These are phyloP conservation scores for Chaetomium fimeti DNA, from an alignment of 495 filamentous ascomycete genomes.

Conservation along the genomic window DNA sequence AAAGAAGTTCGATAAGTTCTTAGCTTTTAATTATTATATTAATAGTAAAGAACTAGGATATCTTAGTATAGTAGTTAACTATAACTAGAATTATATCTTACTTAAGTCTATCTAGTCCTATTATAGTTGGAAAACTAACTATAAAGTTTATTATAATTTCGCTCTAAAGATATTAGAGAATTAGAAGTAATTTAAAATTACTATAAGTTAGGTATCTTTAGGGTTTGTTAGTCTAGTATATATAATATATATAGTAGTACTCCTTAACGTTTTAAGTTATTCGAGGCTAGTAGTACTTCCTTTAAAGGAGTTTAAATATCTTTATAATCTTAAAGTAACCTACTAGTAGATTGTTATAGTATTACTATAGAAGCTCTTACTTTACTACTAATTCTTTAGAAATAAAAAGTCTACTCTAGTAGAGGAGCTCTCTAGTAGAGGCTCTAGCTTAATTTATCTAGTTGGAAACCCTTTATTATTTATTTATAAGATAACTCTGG, in stretches of 20 bases:
- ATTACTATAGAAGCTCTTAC: neutral
- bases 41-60: neutral
- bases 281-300: neutral
- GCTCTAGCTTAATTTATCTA: too few species aligned
- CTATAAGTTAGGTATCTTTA: neutral
- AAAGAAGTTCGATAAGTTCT: neutral
- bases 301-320: neutral
- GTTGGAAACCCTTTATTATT: too few species aligned
- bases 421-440: too few species aligned
- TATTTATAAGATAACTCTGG: too few species aligned
- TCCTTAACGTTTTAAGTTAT: neutral
- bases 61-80: neutral
- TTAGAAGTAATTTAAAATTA: neutral
- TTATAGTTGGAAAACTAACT: neutral
- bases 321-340: neutral
- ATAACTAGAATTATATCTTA: neutral
- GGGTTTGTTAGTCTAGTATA: neutral
- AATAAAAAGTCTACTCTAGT: neutral
- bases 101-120: neutral
- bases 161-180: neutral
- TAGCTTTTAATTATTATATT: neutral
- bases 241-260: neutral
- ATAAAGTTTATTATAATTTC: constrained; percentile 4
- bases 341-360: neutral
- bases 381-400: neutral